Conservation (phyloP, 192 early-diverging fungal genomes). For the Phycomyces blakesleeanus region DNA sequence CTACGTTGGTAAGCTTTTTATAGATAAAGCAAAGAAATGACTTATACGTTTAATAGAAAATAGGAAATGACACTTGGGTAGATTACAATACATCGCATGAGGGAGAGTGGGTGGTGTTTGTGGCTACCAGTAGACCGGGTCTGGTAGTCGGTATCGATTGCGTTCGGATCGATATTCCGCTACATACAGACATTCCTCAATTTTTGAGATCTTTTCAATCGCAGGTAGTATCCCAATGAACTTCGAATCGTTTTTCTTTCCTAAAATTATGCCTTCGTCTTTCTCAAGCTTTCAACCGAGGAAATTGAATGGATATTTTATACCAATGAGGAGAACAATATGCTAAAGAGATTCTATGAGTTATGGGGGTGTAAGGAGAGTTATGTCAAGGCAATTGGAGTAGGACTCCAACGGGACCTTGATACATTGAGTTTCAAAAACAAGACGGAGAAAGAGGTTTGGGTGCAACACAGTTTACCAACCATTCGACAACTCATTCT, state of each 20-base stretch:
- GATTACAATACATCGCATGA: slow-evolving; percentile 27
- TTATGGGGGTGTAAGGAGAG: slow-evolving; percentile 28
- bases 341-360: slow-evolving; percentile 15
- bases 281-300: background rate
- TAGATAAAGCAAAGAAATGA: background rate
- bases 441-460: slow-evolving; percentile 4
- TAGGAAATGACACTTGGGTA: background rate
- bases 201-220: slow-evolving; percentile 10
- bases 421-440: slow-evolving; percentile 4
- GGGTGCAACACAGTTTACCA: background rate
- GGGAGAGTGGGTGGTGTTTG: slow-evolving; percentile 27
- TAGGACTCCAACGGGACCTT: slow-evolving; percentile 13
- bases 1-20: slow-evolving; percentile 12
- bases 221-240: slow-evolving; percentile 6
- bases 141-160: slow-evolving; percentile 15
- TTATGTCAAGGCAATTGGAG: slow-evolving; percentile 24
- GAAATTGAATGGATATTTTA: slow-evolving; percentile 1
- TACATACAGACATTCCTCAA: slow-evolving; percentile 4
- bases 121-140: background rate
- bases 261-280: background rate
- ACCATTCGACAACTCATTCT: background rate
- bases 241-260: background rate
- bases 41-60: background rate
- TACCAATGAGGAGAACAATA: background rate
- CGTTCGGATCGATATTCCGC: slow-evolving; percentile 11